Base-by-base conservation (phyloP, 2,329 filamentous ascomycete genomes). In the Huntiella savannae region DNA sequence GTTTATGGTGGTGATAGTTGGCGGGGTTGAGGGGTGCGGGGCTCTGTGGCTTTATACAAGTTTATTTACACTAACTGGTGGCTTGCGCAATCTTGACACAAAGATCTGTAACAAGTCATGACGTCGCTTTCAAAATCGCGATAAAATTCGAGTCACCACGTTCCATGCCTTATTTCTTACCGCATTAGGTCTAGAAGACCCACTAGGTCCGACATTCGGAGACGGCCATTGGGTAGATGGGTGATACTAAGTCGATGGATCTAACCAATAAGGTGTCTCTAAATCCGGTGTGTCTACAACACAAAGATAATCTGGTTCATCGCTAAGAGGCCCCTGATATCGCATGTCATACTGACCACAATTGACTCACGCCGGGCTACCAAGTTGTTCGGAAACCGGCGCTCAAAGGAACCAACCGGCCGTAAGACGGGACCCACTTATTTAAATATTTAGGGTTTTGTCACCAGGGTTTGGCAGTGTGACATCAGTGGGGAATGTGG, bases 151-250 rank as follows among this genome's bases (percentile, higher is more conserved):
- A 19, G 12, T 39, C 15, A 17, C 37, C 10, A 15, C 37, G 19
- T 17, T n/a, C 15, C 15, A 17, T 39, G 5, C 7, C 37, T 15
- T 39, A 1, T 15, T 16, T 16, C 37, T 17, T 15, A 19, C 19
- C 37, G 35, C 10, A 43, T 43, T 16, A 11, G 22, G 15, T 16
- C 10, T 35, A 43, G 40, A 10, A 15, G 36, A 28, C 43, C 43
- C 35, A 45, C 43, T 33, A 15, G 43, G 5, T 43, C 33, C 17
- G 35, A 45, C 43, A 32, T 40, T 45, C 35, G 43, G 43, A 40
- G 43, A 5, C 22, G n/a, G 16, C 33, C 22, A 45, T 39, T 43
- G 32, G 40, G 33, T 28, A 19, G 32, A 12, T 41, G 19, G 22
- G 8, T 39, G 12, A 38, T 34, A 38, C 17, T 28, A 33, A 22